These are phyloP conservation scores for Castanospermum australe DNA, from an alignment of 306 rosid species.

Conservation along the genomic window DNA sequence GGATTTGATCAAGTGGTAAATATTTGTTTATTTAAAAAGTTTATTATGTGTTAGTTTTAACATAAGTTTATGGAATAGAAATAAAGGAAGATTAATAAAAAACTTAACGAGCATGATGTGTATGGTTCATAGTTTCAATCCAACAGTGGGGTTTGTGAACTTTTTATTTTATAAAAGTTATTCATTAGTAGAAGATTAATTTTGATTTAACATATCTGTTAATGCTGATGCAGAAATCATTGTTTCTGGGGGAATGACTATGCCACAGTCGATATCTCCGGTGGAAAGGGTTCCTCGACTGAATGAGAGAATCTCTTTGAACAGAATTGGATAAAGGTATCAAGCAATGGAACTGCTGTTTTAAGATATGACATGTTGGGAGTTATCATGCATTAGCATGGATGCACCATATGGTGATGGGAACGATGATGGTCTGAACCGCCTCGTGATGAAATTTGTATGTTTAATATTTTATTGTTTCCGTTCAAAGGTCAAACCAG, in stretches of 20 bases:
- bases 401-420: background rate
- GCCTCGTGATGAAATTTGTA: background rate
- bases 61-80: too few relatives aligned
- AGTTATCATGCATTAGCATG: background rate
- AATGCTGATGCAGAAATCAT: conserved; percentile 67
- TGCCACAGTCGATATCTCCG: conserved; percentile 84
- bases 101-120: too few relatives aligned
- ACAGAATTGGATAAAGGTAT: conserved; percentile 50
- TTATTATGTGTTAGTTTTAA: too few relatives aligned
- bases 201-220: background rate
- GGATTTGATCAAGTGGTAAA: too few relatives aligned
- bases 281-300: conserved; percentile 49
- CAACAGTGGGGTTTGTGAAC: too few relatives aligned
- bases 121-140: too few relatives aligned
- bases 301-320: conserved; percentile 63
- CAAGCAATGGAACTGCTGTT: background rate
- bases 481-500: background rate
- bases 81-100: too few relatives aligned
- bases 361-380: background rate
- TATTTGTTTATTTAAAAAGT: too few relatives aligned
- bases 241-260: conserved; percentile 92
- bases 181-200: too few relatives aligned
- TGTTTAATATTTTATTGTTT: conserved; percentile 1
- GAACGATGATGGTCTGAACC: background rate
- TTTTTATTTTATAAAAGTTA: too few relatives aligned